A percentile compares a stretch with the other conserved stretches of the same genome.
These are phyloP conservation scores for Phyllosticta citribraziliensis DNA, from an alignment of 2,329 filamentous ascomycete genomes.

Conservation along the genomic window DNA sequence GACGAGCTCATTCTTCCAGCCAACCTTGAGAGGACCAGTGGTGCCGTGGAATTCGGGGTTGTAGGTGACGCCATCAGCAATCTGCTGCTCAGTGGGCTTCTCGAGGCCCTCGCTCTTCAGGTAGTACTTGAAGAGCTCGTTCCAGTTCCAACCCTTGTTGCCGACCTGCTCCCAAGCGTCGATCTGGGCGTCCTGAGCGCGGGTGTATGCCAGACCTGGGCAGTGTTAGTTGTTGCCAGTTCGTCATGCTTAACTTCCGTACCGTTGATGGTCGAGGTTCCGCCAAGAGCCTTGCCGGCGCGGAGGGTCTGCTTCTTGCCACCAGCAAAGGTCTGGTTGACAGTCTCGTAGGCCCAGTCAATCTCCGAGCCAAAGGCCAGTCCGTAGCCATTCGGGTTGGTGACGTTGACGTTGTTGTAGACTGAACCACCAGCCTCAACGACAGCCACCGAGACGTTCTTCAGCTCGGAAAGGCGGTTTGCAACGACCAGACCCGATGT, in stretches of 20 bases:
- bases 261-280: constrained; percentile 35
- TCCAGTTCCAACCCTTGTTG: constrained; percentile 26
- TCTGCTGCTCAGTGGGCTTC: constrained; percentile 14
- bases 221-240: background rate
- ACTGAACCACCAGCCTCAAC: constrained; percentile 24
- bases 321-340: constrained; percentile 28
- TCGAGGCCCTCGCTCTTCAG: constrained; percentile 19
- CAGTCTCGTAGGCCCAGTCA: constrained; percentile 33
- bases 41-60: constrained; percentile 16
- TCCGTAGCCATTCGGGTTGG: constrained; percentile 17
- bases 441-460: constrained; percentile 20
- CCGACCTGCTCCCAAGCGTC: constrained; percentile 25
- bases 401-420: constrained; percentile 23
- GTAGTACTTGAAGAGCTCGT: constrained; percentile 21
- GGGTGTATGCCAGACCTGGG: constrained; percentile 25
- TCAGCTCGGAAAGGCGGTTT: constrained; percentile 19
- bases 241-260: background rate
- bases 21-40: constrained; percentile 19
- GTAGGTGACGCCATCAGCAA: constrained; percentile 19
- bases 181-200: constrained; percentile 24
- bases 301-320: constrained; percentile 7
- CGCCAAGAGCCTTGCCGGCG: constrained; percentile 35
- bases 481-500: constrained; percentile 20
- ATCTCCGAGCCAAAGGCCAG: constrained; percentile 20
- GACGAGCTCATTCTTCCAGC: constrained; percentile 20